Percentiles rank a stretch among this genome's conserved stretches.
These are phyloP conservation scores for Cucurbitaria berberidis DNA, from an alignment of 2,329 filamentous ascomycete genomes.

Conservation along the genomic window DNA sequence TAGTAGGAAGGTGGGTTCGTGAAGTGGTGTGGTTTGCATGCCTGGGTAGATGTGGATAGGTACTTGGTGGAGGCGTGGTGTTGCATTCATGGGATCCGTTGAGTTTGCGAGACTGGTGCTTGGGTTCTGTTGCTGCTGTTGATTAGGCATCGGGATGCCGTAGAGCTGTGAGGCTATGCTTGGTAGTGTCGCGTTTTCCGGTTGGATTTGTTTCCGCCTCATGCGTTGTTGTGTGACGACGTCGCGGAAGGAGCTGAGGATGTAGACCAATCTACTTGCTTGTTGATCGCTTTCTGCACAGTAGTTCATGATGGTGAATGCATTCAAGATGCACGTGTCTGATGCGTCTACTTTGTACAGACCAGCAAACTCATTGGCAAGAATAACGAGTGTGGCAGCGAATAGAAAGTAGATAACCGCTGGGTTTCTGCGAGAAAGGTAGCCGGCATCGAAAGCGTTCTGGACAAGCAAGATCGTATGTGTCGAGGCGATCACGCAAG, in stretches of 20 bases:
- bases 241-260: conserved; percentile 48
- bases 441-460: conserved; percentile 50
- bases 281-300: conserved; percentile 51
- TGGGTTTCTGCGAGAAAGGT: conserved; percentile 49
- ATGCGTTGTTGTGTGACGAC: conserved; percentile 43
- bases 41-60: conserved; percentile 47
- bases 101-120: conserved; percentile 7
- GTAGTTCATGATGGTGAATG: conserved; percentile 50
- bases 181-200: conserved; percentile 31
- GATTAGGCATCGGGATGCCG: conserved; percentile 24
- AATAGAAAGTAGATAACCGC: conserved; percentile 53
- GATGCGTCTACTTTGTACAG: conserved; percentile 44
- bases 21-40: conserved; percentile 38
- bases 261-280: conserved; percentile 47
- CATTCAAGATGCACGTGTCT: conserved; percentile 47
- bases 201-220: conserved; percentile 32
- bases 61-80: conserved; percentile 40
- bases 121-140: conserved; percentile 13
- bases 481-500: conserved; percentile 51
- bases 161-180: conserved; percentile 46
- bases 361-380: conserved; percentile 50
- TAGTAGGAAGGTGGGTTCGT: conserved; percentile 15
- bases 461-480: conserved; percentile 51
- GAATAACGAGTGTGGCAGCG: conserved; percentile 48
- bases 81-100: conserved; percentile 20